These are phyloP conservation scores for Harringtonia lauricola DNA, from an alignment of 2,329 filamentous ascomycete species.

Conservation along the genomic window DNA sequence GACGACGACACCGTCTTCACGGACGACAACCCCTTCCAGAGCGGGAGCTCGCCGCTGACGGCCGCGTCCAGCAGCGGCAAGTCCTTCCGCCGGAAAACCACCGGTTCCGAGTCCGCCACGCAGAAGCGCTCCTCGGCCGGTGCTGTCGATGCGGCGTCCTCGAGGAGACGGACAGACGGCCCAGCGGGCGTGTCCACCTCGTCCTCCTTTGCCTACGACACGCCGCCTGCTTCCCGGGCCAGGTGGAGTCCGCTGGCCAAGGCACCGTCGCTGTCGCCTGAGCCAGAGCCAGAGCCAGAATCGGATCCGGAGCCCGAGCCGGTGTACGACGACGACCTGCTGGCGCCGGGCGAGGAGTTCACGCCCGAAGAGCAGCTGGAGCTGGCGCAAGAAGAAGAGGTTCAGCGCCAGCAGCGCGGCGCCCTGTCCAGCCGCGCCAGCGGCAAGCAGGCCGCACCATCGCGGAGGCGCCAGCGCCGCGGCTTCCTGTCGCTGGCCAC, in stretches of 20 bases:
- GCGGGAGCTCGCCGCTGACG: conserved; percentile 59
- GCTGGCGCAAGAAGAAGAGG: conserved; percentile 57
- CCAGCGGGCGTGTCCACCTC: too few relatives aligned
- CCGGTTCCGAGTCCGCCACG: background rate
- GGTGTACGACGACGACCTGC: conserved; percentile 10
- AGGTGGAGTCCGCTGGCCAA: background rate
- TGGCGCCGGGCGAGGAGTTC: conserved; percentile 81
- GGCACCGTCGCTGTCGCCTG: background rate
- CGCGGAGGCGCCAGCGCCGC: conserved; percentile 20
- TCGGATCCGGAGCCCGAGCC: background rate
- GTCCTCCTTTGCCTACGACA: background rate
- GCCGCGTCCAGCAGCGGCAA: conserved; percentile 11
- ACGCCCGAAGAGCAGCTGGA: conserved; percentile 83
- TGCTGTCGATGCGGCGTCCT: background rate
- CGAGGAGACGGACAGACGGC: background rate
- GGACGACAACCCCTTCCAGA: conserved; percentile 87
- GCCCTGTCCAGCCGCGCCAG: conserved; percentile 17
- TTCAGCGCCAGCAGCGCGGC: conserved; percentile 33
- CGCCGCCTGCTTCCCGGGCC: background rate
- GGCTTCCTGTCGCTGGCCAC: conserved; percentile 39
- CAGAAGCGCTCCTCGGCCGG: background rate
- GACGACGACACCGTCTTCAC: conserved; percentile 47
- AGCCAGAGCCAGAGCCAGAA: too few relatives aligned
- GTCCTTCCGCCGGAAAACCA: conserved; percentile 2
- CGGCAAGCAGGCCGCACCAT: conserved; percentile 3